Evolutionary conservation across 2,329 filamentous ascomycete genomes (phyloP).

Genomic region (Achaetomium macrosporum): DNA sequence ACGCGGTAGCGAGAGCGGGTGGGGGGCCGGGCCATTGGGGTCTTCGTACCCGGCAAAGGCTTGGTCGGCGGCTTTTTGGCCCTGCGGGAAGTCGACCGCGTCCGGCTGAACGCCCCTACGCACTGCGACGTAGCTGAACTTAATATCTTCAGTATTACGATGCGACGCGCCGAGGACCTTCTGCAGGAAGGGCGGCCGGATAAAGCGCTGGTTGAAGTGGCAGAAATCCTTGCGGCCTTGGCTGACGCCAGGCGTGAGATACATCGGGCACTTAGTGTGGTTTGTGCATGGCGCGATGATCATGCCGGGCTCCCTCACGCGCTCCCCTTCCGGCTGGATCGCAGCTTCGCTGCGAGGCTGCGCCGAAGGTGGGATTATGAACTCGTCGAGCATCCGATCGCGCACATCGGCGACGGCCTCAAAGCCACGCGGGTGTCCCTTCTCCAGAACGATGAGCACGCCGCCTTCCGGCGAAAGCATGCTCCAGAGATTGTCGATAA

Average conservation of each 20-base stretch:
- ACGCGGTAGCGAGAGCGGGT: conserved; percentile 69
- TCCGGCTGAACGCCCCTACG: conserved; percentile 60
- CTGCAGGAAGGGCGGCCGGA: conserved; percentile 76
- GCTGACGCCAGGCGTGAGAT: conserved; percentile 61
- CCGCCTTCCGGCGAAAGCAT: conserved; percentile 79
- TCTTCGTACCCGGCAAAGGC: conserved; percentile 71
- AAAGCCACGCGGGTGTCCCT: conserved; percentile 85
- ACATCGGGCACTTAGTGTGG: conserved; percentile 85
- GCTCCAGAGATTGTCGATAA: conserved; percentile 85
- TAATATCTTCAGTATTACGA: conserved; percentile 81
- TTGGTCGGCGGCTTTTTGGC: conserved; percentile 50
- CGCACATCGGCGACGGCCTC: conserved; percentile 85
- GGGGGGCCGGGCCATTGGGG: conserved; percentile 32
- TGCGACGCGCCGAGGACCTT: conserved; percentile 61
- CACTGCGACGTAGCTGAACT: conserved; percentile 84
- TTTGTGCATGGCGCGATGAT: conserved; percentile 79
- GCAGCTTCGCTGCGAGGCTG: conserved; percentile 29
- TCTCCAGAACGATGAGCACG: conserved; percentile 81
- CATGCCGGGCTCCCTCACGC: conserved; percentile 53
- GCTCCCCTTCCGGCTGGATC: conserved; percentile 39
- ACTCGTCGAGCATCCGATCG: conserved; percentile 67
- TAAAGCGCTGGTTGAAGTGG: conserved; percentile 83
- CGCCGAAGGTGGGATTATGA: conserved; percentile 58
- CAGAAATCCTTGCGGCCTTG: conserved; percentile 82
- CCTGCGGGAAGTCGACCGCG: conserved; percentile 35